These are phyloP conservation scores for Cladobotryum mycophilum DNA, from an alignment of 2,329 filamentous ascomycete species.

Conservation along the genomic window DNA sequence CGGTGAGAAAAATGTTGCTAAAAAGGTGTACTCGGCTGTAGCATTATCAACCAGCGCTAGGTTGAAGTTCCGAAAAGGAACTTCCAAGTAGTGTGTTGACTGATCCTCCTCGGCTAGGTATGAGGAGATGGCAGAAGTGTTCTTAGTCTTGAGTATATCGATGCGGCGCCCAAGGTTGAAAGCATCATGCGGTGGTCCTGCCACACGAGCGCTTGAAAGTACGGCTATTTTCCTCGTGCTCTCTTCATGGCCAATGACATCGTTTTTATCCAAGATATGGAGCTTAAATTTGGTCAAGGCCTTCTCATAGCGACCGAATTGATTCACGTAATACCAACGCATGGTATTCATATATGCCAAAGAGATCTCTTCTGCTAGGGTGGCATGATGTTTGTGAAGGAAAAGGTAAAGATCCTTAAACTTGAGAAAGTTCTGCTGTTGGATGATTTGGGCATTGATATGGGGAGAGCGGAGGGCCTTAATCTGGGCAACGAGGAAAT, in stretches of 20 bases:
- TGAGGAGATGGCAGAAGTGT: constrained; percentile 72
- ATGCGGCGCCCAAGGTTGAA: constrained; percentile 84
- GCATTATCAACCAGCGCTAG: constrained; percentile 90
- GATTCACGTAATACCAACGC: constrained; percentile 93
- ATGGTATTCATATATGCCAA: constrained; percentile 97
- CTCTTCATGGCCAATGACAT: constrained; percentile 76
- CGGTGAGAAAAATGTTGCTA: constrained; percentile 82
- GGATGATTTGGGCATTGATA: constrained; percentile 95
- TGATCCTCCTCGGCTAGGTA: constrained; percentile 90
- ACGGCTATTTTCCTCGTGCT: constrained; percentile 57
- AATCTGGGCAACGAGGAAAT: constrained; percentile 90
- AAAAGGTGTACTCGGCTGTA: constrained; percentile 89
- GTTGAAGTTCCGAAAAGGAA: constrained; percentile 91
- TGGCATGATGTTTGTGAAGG: constrained; percentile 71
- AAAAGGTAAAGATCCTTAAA: constrained; percentile 88
- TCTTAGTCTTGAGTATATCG: constrained; percentile 70
- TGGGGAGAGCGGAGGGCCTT: constrained; percentile 90
- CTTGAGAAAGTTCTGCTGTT: constrained; percentile 82
- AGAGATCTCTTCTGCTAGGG: constrained; percentile 82
- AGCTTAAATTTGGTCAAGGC: constrained; percentile 80
- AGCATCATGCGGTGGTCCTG: constrained; percentile 67
- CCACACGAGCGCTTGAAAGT: constrained; percentile 39
- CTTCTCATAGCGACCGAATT: constrained; percentile 82
- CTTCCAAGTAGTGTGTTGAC: constrained; percentile 77
- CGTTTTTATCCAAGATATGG: constrained; percentile 74